Conservation (phyloP, 371 early-diverging fungal species). For the Choanephora cucurbitarum region DNA sequence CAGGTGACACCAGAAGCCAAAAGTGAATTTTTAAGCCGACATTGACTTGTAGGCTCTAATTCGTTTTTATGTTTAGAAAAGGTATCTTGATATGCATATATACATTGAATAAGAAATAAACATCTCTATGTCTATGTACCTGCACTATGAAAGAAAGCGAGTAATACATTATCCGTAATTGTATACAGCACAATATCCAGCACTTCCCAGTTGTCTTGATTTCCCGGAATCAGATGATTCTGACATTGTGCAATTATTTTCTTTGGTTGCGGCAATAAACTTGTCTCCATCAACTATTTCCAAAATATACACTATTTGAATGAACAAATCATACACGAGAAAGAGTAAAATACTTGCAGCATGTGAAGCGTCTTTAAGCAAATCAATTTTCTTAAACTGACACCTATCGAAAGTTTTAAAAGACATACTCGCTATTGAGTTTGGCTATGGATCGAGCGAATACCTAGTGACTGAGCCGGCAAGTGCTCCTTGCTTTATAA, state of each 20-base stretch:
- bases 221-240: slow-evolving; percentile 16
- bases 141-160: slow-evolving; percentile 56
- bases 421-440: too few species aligned
- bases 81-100: too few species aligned
- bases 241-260: not conserved
- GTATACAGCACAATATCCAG: slow-evolving; percentile 59
- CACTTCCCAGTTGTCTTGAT: slow-evolving; percentile 35
- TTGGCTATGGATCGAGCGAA: too few species aligned
- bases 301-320: too few species aligned
- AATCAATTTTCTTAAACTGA: too few species aligned
- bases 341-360: too few species aligned
- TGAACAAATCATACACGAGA: too few species aligned
- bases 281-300: too few species aligned
- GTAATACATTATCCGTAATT: slow-evolving; percentile 53
- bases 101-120: too few species aligned
- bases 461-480: slow-evolving; percentile 64
- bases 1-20: not conserved
- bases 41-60: not conserved
- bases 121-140: too few species aligned
- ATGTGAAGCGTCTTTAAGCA: too few species aligned
- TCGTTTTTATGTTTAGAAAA: not conserved
- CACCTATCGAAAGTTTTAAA: too few species aligned
- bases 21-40: not conserved
- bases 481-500: slow-evolving; percentile 50
- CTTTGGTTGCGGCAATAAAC: not conserved